phyloP scores from a whole-genome alignment of 768 basidiomycete genomes.

The Crepidotus variabilis region DNA sequence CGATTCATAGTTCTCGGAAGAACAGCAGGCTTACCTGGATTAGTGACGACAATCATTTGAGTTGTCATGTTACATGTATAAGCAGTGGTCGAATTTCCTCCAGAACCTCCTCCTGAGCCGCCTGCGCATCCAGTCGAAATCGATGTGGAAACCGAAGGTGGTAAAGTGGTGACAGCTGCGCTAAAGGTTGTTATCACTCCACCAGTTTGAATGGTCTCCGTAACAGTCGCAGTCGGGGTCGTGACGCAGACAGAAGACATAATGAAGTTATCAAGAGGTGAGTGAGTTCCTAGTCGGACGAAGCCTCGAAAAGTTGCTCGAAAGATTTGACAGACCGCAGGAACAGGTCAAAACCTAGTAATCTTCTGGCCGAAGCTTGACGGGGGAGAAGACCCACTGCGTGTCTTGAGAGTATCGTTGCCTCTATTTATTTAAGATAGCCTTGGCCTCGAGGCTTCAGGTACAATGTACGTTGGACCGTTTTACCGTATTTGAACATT shows the following conservation, averaged over 20 bases:
- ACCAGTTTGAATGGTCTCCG: background rate
- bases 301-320: too few species aligned
- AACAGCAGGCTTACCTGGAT: background rate
- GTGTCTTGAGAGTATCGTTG: too few species aligned
- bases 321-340: background rate
- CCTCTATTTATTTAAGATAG: too few species aligned
- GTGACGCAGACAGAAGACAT: slow-evolving; percentile 1
- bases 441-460: background rate
- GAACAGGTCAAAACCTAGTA: background rate
- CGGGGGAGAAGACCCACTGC: background rate
- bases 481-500: too few species aligned
- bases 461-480: too few species aligned
- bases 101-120: background rate
- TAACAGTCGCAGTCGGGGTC: background rate
- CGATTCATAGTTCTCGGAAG: background rate
- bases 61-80: background rate
- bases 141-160: background rate
- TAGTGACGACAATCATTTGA: background rate
- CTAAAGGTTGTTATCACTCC: background rate
- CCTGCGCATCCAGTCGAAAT: background rate
- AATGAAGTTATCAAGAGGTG: background rate
- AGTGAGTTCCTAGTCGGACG: background rate
- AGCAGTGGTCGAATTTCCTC: background rate
- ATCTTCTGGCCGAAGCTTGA: background rate
- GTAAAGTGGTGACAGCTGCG: background rate